Base-by-base conservation (phyloP, 1,284 basidiomycete genomes). In the Mycosarcoma mackinlayi region DNA sequence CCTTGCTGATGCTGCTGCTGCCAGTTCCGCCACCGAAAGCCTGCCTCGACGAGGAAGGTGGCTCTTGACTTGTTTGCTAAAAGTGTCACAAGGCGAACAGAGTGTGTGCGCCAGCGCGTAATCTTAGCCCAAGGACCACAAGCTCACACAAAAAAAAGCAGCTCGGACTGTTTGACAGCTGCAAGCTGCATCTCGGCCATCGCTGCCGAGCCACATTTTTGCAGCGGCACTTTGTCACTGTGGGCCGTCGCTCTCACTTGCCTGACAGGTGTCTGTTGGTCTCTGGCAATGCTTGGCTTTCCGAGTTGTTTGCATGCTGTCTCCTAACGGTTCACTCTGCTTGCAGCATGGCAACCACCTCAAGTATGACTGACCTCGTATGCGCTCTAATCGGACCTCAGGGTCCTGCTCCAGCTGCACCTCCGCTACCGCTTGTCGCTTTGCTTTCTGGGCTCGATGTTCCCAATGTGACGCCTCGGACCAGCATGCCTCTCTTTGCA, bases 111-210 rank as follows among this genome's bases (percentile, higher is more conserved):
- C n/a, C n/a, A n/a, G n/a, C n/a, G n/a, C n/a, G n/a, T n/a, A n/a
- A n/a, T n/a, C n/a, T n/a, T n/a, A n/a, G n/a, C n/a, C n/a, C n/a
- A n/a, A n/a, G n/a, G n/a, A n/a, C 9, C 33, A 49, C 21, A 30
- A n/a, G n/a, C n/a, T n/a, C n/a, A n/a, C n/a, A 4, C 33, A 49
- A 30, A 30, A 44, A 27, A 30, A 31, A 19, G n/a, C 25, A 31
- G 40, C 56, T 65, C 62, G 62, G 62, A n/a, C 35, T 41, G 46
- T 59, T 63, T 65, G 62, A 65, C 62, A 65, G 62, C 51, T 65
- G 62, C 62, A 40, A 38, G 41, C 50, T 65, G 62, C 62, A 65
- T 54, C 62, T 65, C 62, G 62, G 62, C 35, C 62, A 64, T 65
- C 51, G 50, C 47, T 65, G 62, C 62, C 62, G 62, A 65, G 62